Conservation (phyloP, 371 early-diverging fungal genomes). For the Mucor velutinosus region DNA sequence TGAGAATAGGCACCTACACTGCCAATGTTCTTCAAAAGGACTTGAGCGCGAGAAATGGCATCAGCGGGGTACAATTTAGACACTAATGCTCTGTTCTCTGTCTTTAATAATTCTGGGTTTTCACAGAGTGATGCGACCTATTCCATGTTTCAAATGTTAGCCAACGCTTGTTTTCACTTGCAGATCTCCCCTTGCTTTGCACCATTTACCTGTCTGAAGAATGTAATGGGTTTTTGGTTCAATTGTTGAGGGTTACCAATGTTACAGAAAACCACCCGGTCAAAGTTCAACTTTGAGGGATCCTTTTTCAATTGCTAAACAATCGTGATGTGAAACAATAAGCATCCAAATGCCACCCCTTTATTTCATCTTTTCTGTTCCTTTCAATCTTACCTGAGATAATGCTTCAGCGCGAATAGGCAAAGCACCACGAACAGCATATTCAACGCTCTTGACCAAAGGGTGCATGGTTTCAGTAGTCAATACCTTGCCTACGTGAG, state of each 20-base stretch:
- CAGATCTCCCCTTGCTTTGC: background rate
- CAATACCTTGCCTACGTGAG: constrained; percentile 32
- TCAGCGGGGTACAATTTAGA: constrained; percentile 78
- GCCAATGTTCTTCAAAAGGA: constrained; percentile 64
- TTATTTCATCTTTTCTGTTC: background rate
- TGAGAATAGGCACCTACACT: constrained; percentile 93
- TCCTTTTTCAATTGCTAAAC: constrained; percentile 26
- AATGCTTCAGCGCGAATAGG: constrained; percentile 94
- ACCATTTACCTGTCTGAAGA: constrained; percentile 86
- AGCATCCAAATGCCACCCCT: background rate
- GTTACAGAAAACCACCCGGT: constrained; percentile 78
- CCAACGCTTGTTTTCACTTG: background rate
- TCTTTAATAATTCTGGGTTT: constrained; percentile 78
- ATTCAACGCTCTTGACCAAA: constrained; percentile 78
- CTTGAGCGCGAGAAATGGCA: constrained; percentile 78
- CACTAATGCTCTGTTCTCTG: constrained; percentile 52
- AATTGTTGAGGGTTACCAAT: constrained; percentile 99
- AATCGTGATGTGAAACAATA: background rate
- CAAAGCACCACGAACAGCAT: constrained; percentile 96
- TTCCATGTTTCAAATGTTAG: background rate
- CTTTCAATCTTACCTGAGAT: constrained; percentile 54
- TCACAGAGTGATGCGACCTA: constrained; percentile 87
- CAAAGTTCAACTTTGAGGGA: constrained; percentile 68
- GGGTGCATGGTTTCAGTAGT: constrained; percentile 72
- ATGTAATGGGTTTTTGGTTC: constrained; percentile 93